phyloP scores from a whole-genome alignment of 192 early-diverging fungal species.

The Coemansia sp. region DNA sequence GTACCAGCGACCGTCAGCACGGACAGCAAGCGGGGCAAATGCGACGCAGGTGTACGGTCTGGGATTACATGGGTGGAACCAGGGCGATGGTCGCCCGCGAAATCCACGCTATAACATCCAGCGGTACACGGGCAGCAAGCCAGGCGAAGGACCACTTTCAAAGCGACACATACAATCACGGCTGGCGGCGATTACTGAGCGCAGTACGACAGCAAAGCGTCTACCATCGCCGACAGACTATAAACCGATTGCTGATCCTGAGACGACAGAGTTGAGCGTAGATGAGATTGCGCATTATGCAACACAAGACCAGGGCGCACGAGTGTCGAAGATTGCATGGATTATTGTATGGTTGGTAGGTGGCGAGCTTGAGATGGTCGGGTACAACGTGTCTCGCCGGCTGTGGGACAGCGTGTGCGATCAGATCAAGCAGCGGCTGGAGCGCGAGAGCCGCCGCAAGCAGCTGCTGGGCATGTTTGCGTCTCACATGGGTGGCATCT shows the following conservation, averaged over 20 bases:
- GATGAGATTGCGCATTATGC: constrained; percentile 45
- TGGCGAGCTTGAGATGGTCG: constrained; percentile 57
- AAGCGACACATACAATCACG: constrained; percentile 3
- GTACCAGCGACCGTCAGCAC: constrained; percentile 29
- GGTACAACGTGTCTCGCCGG: constrained; percentile 49
- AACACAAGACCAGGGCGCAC: constrained; percentile 7
- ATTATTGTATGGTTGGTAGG: constrained; percentile 50
- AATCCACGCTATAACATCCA: constrained; percentile 12
- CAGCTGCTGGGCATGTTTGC: constrained; percentile 54
- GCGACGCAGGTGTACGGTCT: constrained; percentile 30
- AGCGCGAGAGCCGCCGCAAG: constrained; percentile 54
- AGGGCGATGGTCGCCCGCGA: constrained; percentile 12
- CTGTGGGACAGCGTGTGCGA: constrained; percentile 48
- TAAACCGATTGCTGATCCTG: constrained; percentile 51
- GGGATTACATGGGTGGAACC: constrained; percentile 40
- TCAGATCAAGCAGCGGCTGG: constrained; percentile 50
- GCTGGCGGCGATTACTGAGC: constrained; percentile 20
- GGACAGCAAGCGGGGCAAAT: constrained; percentile 11
- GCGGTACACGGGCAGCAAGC: constrained; percentile 8
- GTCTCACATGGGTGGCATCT: constrained; percentile 51
- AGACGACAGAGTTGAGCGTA: constrained; percentile 22
- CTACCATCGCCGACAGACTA: constrained; percentile 45
- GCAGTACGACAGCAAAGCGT: constrained; percentile 15
- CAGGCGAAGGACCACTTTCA: constrained; percentile 5
- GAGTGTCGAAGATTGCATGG: constrained; percentile 37